phyloP scores from a whole-genome alignment of 169 alveolate species.

The Eimeria tenella region DNA sequence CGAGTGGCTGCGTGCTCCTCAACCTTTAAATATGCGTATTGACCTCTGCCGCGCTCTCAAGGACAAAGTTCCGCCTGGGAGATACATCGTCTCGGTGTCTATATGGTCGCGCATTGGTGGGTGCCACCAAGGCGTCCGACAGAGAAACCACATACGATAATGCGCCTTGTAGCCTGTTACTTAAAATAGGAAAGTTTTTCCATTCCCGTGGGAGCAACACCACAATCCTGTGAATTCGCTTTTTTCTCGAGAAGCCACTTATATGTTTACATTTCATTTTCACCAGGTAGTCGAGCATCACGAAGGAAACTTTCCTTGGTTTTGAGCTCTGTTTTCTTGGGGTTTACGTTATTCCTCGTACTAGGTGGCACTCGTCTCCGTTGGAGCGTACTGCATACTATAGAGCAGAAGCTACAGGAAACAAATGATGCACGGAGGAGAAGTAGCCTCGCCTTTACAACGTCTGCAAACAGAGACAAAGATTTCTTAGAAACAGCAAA shows the following conservation, averaged over 20 bases:
- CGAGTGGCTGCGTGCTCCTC: conserved; percentile 78
- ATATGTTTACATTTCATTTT: no score
- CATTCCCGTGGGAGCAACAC: no score
- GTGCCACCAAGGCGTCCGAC: background rate
- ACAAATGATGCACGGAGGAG: background rate
- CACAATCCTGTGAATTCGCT: no score
- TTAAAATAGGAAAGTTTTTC: background rate
- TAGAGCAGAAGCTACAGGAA: conserved; percentile 16
- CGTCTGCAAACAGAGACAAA: background rate
- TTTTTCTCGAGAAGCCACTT: no score
- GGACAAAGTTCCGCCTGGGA: conserved; percentile 86
- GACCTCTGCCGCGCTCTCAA: conserved; percentile 84
- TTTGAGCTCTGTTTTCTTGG: background rate
- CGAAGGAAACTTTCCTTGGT: no score
- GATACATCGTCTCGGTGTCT: conserved; percentile 82
- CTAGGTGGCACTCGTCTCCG: conserved; percentile 71
- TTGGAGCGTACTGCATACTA: conserved; percentile 12
- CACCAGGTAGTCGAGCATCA: no score
- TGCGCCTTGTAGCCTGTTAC: background rate
- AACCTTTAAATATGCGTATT: conserved; percentile 80
- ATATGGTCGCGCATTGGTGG: conserved; percentile 81
- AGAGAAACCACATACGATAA: background rate
- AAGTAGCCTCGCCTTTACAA: background rate
- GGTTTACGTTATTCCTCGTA: background rate
- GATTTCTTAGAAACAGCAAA: background rate